Evolutionary conservation across 805 yeast species (phyloP), one percentile per base, ranked within the genome.

Genomic region (Torulaspora indica): DNA sequence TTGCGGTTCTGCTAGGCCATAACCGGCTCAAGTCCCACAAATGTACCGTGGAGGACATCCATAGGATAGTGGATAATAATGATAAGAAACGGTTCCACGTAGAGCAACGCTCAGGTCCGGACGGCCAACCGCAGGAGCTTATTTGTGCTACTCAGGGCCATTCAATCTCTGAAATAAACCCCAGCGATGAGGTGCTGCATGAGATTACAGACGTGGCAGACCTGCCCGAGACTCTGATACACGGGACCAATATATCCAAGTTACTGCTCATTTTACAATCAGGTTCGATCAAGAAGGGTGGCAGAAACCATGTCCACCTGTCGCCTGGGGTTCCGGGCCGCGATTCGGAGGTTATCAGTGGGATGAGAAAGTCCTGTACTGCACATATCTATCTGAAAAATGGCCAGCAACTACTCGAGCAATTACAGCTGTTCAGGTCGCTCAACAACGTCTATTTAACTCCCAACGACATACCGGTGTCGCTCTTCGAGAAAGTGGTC

Each of bases 111-210:
- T 20, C 39, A 8, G 8, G 12, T 8, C 44, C 42, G 4, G 54
- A 54, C 8, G 64, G 60, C 5, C 66, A 54, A 4, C 64, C 60
- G 9, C 56, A 46, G 4, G 39, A 48, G 9, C 39, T 53, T 28
- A 77, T 91, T n/a, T 78, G 97, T 59, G 98, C 98, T 3, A 82
- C 82, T 41, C 98, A 93, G 64, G 98, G 98, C 3, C 98, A 93
- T 63, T 80, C 95, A 0, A 66, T 91, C 4, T 58, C 62, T 27
- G 46, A 55, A 0, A 69, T 80, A 1, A 38, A 39, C 6, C 63
- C 65, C 1, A 69, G 70, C 23, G 73, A 68, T 15, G 72, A 74
- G 12, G 71, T 73, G 23, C 62, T 78, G 23, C 59, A 42, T 37
- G 69, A 58, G 29, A 56, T 79, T 35, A 56, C 56, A n/a, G 48